Percentiles rank a stretch among this genome's conserved stretches.
These are phyloP conservation scores for Aspergillus steynii DNA, from an alignment of 495 filamentous ascomycete genomes.

Conservation along the genomic window DNA sequence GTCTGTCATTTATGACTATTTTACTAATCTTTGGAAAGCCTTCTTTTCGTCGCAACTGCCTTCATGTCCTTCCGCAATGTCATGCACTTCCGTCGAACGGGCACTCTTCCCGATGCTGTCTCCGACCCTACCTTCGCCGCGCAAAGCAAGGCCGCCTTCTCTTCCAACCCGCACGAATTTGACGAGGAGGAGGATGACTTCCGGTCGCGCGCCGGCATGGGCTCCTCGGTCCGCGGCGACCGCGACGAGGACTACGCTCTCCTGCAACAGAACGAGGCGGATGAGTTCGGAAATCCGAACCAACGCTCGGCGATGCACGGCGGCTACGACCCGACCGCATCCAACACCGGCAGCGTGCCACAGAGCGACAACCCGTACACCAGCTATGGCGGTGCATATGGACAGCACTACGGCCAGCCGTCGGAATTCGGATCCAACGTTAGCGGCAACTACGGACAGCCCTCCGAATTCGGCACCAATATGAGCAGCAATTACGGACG, in stretches of 20 bases:
- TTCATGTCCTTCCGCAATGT: conserved; percentile 76
- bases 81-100: conserved; percentile 75
- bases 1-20: conserved; percentile 16
- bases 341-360: conserved; percentile 27
- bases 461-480: conserved; percentile 3
- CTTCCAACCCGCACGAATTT: conserved; percentile 51
- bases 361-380: conserved; percentile 46
- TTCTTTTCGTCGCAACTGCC: conserved; percentile 72
- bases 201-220: conserved; percentile 42
- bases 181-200: conserved; percentile 52
- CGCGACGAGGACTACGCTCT: conserved; percentile 50
- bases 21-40: conserved; percentile 41
- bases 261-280: conserved; percentile 47
- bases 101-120: conserved; percentile 68
- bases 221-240: conserved; percentile 33
- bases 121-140: conserved; percentile 52
- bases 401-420: conserved; percentile 38
- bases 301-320: conserved; percentile 39
- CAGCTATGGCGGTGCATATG: conserved; percentile 47
- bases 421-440: conserved; percentile 26
- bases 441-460: conserved; percentile 28
- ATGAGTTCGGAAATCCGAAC: conserved; percentile 40
- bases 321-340: conserved; percentile 42
- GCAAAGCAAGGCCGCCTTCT: conserved; percentile 52
- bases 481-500: background rate